Evolutionary conservation across 305 asterid genomes (phyloP).

Genomic region (Fraxinus baroniana): DNA sequence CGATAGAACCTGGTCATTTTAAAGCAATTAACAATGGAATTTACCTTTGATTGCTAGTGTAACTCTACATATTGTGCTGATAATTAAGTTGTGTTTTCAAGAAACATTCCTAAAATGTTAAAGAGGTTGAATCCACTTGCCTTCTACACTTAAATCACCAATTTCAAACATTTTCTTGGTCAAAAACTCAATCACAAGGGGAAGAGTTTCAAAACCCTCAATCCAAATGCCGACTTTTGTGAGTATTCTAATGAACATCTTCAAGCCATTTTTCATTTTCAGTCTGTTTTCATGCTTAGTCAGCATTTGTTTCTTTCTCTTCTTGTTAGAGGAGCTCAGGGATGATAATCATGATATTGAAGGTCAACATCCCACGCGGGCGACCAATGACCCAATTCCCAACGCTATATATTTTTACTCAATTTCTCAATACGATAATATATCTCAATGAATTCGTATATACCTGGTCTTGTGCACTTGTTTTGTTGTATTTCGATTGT

Average conservation of each 20-base stretch:
- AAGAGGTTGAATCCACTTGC: background rate
- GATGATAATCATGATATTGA: background rate
- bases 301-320: background rate
- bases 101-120: background rate
- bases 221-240: background rate
- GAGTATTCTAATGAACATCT: background rate
- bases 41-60: background rate
- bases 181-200: background rate
- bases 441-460: background rate
- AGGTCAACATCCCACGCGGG: background rate
- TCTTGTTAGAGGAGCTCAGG: background rate
- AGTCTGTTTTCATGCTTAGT: background rate
- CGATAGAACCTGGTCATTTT: slow-evolving; percentile 39
- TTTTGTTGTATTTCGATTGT: slow-evolving; percentile 28
- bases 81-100: background rate
- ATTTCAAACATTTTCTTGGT: too few species aligned
- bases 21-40: background rate
- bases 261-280: background rate
- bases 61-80: background rate
- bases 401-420: background rate
- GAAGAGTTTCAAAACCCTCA: background rate
- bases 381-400: background rate
- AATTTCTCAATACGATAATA: background rate
- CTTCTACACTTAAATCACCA: too few species aligned
- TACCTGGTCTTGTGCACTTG: slow-evolving; percentile 59